Conservation (phyloP, 305 asterid genomes). For the Fraxinus greggii region DNA sequence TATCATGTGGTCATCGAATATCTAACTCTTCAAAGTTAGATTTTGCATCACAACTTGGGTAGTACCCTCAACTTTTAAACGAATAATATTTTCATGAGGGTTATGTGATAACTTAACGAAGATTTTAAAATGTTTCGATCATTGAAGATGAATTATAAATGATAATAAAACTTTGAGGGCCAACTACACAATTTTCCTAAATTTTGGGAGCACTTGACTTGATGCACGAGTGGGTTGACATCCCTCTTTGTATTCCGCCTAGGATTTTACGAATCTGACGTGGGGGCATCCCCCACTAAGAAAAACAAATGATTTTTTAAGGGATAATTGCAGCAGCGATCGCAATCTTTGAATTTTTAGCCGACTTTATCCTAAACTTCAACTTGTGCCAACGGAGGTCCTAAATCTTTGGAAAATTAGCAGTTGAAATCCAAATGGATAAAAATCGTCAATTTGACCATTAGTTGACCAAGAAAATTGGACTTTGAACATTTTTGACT, state of each 20-base stretch:
- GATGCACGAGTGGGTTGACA: not conserved
- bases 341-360: too few species aligned
- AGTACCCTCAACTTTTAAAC: not conserved
- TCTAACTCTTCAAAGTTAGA: not conserved
- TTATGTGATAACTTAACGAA: not conserved
- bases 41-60: not conserved
- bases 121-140: not conserved
- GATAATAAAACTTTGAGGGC: not conserved
- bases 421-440: too few species aligned
- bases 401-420: too few species aligned
- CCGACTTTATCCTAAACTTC: too few species aligned
- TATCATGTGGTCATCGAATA: not conserved
- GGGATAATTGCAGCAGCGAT: too few species aligned
- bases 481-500: too few species aligned
- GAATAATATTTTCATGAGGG: not conserved
- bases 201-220: not conserved
- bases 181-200: not conserved
- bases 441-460: too few species aligned
- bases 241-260: not conserved
- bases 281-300: constrained; percentile 13
- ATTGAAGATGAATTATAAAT: not conserved
- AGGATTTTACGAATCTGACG: not conserved
- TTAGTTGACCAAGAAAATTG: too few species aligned
- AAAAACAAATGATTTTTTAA: not conserved
- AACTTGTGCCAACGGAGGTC: too few species aligned